Percentiles rank a stretch among this genome's conserved stretches.
Evolutionary conservation across 2,329 filamentous ascomycete genomes (phyloP).

Genomic region (Alternaria atra): DNA sequence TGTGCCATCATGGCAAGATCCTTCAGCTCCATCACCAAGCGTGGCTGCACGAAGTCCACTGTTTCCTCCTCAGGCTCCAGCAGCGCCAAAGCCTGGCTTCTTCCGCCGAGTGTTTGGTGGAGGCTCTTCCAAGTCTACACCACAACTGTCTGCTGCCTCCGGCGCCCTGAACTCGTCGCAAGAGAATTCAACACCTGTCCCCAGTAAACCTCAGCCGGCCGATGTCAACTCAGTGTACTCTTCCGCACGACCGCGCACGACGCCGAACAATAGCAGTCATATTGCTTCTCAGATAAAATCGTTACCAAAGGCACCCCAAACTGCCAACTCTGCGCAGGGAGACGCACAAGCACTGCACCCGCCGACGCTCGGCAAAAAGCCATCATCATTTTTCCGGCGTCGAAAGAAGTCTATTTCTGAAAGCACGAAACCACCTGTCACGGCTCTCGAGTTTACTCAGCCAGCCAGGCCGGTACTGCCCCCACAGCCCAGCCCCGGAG

Average conservation of each 20-base stretch:
- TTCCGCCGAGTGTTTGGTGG: constrained; percentile 88
- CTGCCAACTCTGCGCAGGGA: constrained; percentile 31
- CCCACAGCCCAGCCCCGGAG: constrained; percentile 59
- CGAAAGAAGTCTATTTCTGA: constrained; percentile 90
- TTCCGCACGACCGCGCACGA: constrained; percentile 48
- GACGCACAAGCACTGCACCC: constrained; percentile 36
- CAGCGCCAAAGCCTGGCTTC: constrained; percentile 78
- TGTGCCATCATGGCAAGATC: constrained; percentile 57
- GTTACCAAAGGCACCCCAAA: constrained; percentile 38
- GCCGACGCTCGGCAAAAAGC: constrained; percentile 78
- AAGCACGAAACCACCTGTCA: constrained; percentile 67
- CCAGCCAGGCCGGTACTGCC: constrained; percentile 38
- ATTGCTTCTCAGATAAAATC: constrained; percentile 61
- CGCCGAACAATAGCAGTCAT: constrained; percentile 54
- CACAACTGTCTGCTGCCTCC: constrained; percentile 39
- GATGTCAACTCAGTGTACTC: constrained; percentile 45
- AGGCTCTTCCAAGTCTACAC: constrained; percentile 65
- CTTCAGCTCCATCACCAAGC: constrained; percentile 63
- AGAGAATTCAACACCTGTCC: constrained; percentile 28
- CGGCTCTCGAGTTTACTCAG: constrained; percentile 53
- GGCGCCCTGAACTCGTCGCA: constrained; percentile 25
- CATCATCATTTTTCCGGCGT: constrained; percentile 91
- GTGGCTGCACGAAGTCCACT: constrained; percentile 61
- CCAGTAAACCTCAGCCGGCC: constrained; percentile 30
- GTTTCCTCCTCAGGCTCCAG: constrained; percentile 52